Evolutionary conservation across 768 basidiomycete genomes (phyloP).

Genomic region (Boletus tylopilopsis): DNA sequence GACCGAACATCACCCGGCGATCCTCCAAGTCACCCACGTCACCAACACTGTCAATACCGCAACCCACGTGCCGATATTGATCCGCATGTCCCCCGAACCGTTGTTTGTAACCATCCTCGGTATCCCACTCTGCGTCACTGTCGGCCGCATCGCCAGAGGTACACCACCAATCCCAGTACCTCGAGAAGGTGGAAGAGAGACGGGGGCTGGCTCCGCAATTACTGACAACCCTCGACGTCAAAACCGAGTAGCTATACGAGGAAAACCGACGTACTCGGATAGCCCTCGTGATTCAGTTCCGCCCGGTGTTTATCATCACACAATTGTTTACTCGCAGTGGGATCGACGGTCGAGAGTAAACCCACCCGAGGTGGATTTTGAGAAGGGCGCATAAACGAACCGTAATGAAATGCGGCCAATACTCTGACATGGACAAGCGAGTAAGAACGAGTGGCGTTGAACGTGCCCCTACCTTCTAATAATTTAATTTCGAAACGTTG

Average conservation of each 20-base stretch:
- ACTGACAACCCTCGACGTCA: slow-evolving; percentile 25
- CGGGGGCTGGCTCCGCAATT: slow-evolving; percentile 40
- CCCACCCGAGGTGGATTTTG: slow-evolving; percentile 67
- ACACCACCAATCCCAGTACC: slow-evolving; percentile 29
- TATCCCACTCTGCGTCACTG: slow-evolving; percentile 8
- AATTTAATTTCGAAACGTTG: neutral
- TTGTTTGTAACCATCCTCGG: slow-evolving; percentile 12
- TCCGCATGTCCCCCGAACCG: slow-evolving; percentile 8
- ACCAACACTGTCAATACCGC: slow-evolving; percentile 6
- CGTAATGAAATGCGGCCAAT: slow-evolving; percentile 65
- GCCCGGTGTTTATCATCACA: slow-evolving; percentile 35
- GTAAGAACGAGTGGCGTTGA: neutral
- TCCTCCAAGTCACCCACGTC: slow-evolving; percentile 21
- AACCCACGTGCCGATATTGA: slow-evolving; percentile 19
- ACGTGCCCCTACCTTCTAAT: no score
- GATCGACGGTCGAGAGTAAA: slow-evolving; percentile 65
- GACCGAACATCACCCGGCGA: slow-evolving; percentile 4
- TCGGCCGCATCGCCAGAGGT: slow-evolving; percentile 24
- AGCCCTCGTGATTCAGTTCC: slow-evolving; percentile 24
- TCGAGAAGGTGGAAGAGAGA: slow-evolving; percentile 21
- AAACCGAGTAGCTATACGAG: neutral
- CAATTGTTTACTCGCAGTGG: slow-evolving; percentile 43
- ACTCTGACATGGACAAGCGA: slow-evolving; percentile 41
- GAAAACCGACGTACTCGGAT: slow-evolving; percentile 25
- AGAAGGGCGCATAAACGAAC: slow-evolving; percentile 66